A percentile compares a stretch with the other conserved stretches of the same genome.
Evolutionary conservation across 371 early-diverging fungal genomes (phyloP).

Genomic region (Apophysomyces ossiformis): DNA sequence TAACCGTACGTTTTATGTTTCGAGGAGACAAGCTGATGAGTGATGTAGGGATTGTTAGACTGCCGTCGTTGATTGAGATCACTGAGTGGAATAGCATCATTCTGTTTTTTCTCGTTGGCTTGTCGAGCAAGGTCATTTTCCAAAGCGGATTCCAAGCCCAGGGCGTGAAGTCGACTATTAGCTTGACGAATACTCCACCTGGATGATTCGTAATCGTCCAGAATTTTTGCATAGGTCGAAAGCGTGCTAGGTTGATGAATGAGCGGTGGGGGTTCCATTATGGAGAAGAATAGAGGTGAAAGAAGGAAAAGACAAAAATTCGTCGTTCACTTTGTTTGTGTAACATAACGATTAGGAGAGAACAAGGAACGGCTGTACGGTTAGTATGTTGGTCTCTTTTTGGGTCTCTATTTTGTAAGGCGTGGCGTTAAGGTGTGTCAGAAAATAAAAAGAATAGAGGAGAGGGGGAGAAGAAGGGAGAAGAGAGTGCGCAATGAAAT

Average conservation of each 20-base stretch:
- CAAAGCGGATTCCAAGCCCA: slow-evolving; percentile 37
- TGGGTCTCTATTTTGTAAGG: neutral
- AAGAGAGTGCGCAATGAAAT: no score
- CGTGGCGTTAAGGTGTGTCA: neutral
- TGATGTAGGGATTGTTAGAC: slow-evolving; percentile 41
- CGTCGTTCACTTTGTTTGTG: neutral
- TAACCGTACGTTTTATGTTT: slow-evolving; percentile 46
- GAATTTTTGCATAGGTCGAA: slow-evolving; percentile 26
- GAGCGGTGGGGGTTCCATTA: slow-evolving; percentile 18
- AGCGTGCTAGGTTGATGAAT: slow-evolving; percentile 23
- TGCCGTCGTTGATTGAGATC: slow-evolving; percentile 22
- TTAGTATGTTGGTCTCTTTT: neutral
- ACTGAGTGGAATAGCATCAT: slow-evolving; percentile 36
- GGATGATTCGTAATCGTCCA: slow-evolving; percentile 19
- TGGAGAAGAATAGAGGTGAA: neutral
- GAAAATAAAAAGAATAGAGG: no score
- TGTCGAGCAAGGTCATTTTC: slow-evolving; percentile 44
- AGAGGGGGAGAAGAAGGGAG: no score
- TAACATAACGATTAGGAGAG: neutral
- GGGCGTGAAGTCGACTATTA: slow-evolving; percentile 43
- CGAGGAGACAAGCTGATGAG: slow-evolving; percentile 13
- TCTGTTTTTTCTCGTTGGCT: slow-evolving; percentile 30
- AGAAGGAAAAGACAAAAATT: neutral
- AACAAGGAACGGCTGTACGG: neutral
- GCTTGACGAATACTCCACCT: slow-evolving; percentile 55